A percentile compares a stretch with the other conserved stretches of the same genome.
Evolutionary conservation across 2,329 filamentous ascomycete species (phyloP).

Genomic region (Hymenoscyphus infarciens): DNA sequence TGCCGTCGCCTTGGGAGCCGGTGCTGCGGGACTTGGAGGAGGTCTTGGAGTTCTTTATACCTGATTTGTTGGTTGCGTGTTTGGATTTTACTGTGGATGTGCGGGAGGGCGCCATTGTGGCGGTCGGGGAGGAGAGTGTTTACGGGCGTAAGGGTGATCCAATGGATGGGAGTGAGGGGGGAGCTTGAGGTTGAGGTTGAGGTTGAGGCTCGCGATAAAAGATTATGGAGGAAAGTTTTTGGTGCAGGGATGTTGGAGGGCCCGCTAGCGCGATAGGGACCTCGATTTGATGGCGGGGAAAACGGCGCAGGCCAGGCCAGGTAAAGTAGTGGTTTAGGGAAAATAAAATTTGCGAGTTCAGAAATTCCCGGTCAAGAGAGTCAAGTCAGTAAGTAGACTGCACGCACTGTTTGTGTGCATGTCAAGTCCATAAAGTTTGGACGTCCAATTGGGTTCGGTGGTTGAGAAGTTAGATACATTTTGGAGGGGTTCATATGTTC

Average conservation of each 20-base stretch:
- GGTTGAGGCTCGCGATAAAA: not conserved
- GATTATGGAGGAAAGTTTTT: conserved; percentile 12
- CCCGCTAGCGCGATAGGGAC: conserved; percentile 10
- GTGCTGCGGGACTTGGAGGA: conserved; percentile 33
- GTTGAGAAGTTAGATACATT: too few species aligned
- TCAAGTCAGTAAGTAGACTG: too few species aligned
- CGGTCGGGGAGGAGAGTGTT: too few species aligned
- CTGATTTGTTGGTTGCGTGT: conserved; percentile 50
- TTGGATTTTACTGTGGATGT: conserved; percentile 63
- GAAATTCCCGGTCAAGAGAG: too few species aligned
- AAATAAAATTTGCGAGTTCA: too few species aligned
- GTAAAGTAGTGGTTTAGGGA: too few species aligned
- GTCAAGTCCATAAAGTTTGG: not conserved
- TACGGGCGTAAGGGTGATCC: too few species aligned
- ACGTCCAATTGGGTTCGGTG: not conserved
- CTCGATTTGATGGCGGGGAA: conserved; percentile 1
- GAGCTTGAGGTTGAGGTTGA: not conserved
- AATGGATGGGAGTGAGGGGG: not conserved
- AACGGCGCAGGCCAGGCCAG: too few species aligned
- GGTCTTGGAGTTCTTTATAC: conserved; percentile 35
- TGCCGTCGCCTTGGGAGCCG: conserved; percentile 39
- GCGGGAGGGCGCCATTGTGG: conserved; percentile 50
- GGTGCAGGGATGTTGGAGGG: conserved; percentile 3
- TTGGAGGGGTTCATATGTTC: not conserved
- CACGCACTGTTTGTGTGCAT: too few species aligned